Evolutionary conservation across 371 early-diverging fungal genomes (phyloP).

Genomic region (Rhizopus stolonifer): DNA sequence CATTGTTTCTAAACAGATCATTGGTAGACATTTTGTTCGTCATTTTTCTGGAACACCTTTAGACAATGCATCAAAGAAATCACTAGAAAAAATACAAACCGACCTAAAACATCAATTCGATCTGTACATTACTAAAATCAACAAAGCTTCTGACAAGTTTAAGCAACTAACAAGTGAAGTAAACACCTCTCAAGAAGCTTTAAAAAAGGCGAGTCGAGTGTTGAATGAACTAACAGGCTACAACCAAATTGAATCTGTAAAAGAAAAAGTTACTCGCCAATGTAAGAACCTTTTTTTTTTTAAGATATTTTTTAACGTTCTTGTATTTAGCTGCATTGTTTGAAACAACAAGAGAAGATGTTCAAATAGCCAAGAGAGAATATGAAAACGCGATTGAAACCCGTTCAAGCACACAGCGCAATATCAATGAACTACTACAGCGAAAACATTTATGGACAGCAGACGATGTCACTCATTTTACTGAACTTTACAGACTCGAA

Average conservation of each 20-base stretch:
- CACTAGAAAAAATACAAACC: conserved; percentile 29
- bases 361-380: conserved; percentile 64
- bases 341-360: conserved; percentile 51
- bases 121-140: conserved; percentile 29
- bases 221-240: conserved; percentile 87
- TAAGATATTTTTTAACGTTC: not conserved
- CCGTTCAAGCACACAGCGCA: conserved; percentile 77
- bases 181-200: conserved; percentile 49
- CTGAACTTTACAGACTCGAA: conserved; percentile 82
- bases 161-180: conserved; percentile 37
- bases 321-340: conserved; percentile 50
- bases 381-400: conserved; percentile 73
- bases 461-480: conserved; percentile 84
- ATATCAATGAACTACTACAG: conserved; percentile 85
- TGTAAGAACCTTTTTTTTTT: conserved; percentile 37
- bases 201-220: conserved; percentile 46
- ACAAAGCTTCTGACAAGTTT: conserved; percentile 29
- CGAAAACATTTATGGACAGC: conserved; percentile 86
- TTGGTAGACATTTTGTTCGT: not conserved
- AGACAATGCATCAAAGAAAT: conserved; percentile 3
- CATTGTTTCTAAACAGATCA: not conserved
- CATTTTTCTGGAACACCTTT: not conserved
- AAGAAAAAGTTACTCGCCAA: conserved; percentile 66
- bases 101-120: conserved; percentile 30
- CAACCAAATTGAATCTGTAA: conserved; percentile 72